Evolutionary conservation across 805 yeast species (phyloP), one percentile per base, ranked within the genome.

Genomic region (Saturnispora diversa): DNA sequence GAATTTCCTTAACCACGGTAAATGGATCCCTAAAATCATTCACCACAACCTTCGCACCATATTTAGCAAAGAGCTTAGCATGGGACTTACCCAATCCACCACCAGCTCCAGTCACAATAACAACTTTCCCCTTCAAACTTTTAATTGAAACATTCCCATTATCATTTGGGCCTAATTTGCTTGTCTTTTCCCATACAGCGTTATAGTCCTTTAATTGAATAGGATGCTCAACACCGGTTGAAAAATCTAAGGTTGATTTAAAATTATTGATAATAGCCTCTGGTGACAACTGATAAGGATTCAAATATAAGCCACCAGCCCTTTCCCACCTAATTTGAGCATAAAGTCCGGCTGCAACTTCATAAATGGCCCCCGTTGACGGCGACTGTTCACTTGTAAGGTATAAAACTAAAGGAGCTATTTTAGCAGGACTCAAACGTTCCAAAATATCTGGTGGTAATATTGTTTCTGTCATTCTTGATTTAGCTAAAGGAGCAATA

Each of bases 291-390:
- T 77, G 53, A 25, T 72, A 70, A 55, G 94, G 83, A 60, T 80
- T 84, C 67, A 90, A 82, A 47, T 80, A 68, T 44, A 75, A 84
- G 50, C 97, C 98, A 13, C 83, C 75, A 22, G 90, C 77, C 59
- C 97, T 77, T 64, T 90, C 90, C 97, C 97, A 90, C 56, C 96
- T 76, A 46, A 90, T 80, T 63, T 86, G 94, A 30, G 87, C 85
- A 60, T 73, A 85, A 59, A 80, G 83, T 1, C 97, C 97, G 31
- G 95, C 97, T 23, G 97, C 98, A 48, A 84, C 80, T 66, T 90
- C 97, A 63, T 74, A 90, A 40, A 82, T 80, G 31, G 87, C 77
- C 48, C 90, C 86, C 32, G 80, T 74, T 17, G 82, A 74, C 34
- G 69, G 64, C 22, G 74, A 64, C 36, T 69, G 59, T 35, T 80